These are phyloP conservation scores for Linum usitatissimum DNA, from an alignment of 345 rosid genomes.

Conservation along the genomic window DNA sequence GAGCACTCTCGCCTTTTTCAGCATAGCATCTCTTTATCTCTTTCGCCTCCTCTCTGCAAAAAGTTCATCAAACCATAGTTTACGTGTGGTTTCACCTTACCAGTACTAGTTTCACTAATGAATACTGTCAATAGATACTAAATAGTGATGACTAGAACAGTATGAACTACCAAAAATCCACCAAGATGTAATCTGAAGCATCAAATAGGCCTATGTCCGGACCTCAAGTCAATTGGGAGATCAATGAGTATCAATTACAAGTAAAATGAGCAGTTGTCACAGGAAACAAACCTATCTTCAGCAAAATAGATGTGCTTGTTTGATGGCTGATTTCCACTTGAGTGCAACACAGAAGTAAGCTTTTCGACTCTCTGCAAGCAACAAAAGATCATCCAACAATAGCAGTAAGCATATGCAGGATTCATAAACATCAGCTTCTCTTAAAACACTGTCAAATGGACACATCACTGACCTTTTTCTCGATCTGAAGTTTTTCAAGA, in stretches of 20 bases:
- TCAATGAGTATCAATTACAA: not conserved
- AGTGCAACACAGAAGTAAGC: conserved; percentile 58
- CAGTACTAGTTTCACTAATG: not conserved
- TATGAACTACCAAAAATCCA: not conserved
- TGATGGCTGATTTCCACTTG: conserved; percentile 35
- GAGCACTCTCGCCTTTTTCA: conserved; percentile 12
- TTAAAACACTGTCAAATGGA: not conserved
- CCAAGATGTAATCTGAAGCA: not conserved
- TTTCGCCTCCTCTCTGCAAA: conserved; percentile 65
- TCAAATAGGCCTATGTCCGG: not conserved
- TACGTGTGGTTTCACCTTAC: not conserved
- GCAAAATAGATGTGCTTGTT: conserved; percentile 58
- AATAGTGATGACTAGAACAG: not conserved
- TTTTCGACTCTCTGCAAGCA: conserved; percentile 72
- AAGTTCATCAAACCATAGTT: not conserved
- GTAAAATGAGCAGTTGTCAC: not conserved
- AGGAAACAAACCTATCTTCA: conserved; percentile 58
- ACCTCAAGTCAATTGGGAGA: not conserved
- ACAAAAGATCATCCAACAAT: not conserved
- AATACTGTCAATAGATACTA: not conserved
- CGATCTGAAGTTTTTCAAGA: conserved; percentile 73
- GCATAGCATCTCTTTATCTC: conserved; percentile 30
- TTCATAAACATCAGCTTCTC: not conserved
- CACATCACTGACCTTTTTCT: conserved; percentile 39
- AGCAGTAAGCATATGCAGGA: not conserved